phyloP scores from a whole-genome alignment of 176 grass and related monocot genomes.

The Zea luxurians region DNA sequence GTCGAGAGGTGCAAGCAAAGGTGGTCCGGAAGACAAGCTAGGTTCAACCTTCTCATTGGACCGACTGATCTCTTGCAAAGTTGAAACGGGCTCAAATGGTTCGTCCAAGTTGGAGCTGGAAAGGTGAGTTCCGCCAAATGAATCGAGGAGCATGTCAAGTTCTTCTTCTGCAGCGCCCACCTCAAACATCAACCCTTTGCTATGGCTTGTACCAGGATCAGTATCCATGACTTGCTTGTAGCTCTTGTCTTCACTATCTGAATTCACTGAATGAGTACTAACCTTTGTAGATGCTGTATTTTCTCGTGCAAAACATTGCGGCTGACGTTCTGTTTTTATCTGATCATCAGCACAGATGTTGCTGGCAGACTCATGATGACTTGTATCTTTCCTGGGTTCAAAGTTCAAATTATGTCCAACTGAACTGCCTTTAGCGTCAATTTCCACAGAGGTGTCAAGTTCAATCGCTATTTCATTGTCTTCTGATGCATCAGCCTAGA shows the following conservation, averaged over 20 bases:
- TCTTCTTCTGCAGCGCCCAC: constrained; percentile 56
- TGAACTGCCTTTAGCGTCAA: constrained; percentile 32
- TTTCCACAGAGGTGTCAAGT: constrained; percentile 3
- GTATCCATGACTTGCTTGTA: neutral
- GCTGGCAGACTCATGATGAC: constrained; percentile 3
- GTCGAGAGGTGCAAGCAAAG: constrained; percentile 27
- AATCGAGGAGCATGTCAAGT: constrained; percentile 70
- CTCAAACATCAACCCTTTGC: constrained; percentile 31
- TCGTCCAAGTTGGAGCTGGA: constrained; percentile 42
- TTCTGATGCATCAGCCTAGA: constrained; percentile 34
- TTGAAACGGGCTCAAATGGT: constrained; percentile 7
- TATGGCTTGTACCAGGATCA: constrained; percentile 27
- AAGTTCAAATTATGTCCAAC: constrained; percentile 28
- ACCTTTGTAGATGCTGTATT: neutral
- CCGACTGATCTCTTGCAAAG: neutral
- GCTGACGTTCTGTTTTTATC: constrained; percentile 7
- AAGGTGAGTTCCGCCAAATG: constrained; percentile 53
- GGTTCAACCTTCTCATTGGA: constrained; percentile 14
- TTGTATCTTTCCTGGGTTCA: constrained; percentile 8
- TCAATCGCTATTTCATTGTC: constrained; percentile 38
- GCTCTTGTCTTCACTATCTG: constrained; percentile 26
- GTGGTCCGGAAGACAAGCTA: constrained; percentile 19
- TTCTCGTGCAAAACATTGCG: constrained; percentile 33
- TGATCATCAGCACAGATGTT: constrained; percentile 20
- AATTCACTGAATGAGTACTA: neutral